Conservation (phyloP, 2,329 filamentous ascomycete species). For the Canariomyces notabilis region DNA sequence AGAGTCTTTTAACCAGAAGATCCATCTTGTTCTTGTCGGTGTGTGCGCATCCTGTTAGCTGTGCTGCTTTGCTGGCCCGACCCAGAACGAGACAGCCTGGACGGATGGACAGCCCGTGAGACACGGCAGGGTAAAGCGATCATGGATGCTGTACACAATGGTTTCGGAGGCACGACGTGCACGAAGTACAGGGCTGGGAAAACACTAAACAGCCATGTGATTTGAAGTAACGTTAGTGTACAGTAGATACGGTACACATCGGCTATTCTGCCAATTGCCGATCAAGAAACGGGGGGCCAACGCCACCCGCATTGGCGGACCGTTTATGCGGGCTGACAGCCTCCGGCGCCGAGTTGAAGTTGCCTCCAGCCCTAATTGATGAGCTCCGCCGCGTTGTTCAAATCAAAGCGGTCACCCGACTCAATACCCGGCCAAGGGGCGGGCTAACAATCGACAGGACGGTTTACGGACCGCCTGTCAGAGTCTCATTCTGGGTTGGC, state of each 20-base stretch:
- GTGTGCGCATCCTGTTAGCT: conserved; percentile 1
- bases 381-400: not conserved
- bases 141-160: not conserved
- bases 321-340: conserved; percentile 7
- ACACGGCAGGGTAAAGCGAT: not conserved
- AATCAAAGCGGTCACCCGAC: conserved; percentile 7
- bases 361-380: not conserved
- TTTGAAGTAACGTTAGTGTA: too few relatives aligned
- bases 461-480: conserved; percentile 2
- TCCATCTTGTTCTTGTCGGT: not conserved
- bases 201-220: not conserved
- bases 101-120: not conserved
- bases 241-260: not conserved
- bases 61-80: not conserved
- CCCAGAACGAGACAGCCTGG: not conserved
- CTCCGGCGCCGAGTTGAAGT: conserved; percentile 5
- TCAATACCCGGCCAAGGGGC: not conserved
- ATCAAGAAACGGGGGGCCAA: not conserved
- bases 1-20: not conserved
- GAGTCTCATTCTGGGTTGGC: conserved; percentile 2
- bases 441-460: not conserved
- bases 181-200: conserved; percentile 2
- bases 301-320: conserved; percentile 12
- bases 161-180: not conserved
- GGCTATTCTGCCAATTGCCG: conserved; percentile 5